Base-by-base conservation (phyloP, 805 yeast genomes). In the Starmerella bombi region DNA sequence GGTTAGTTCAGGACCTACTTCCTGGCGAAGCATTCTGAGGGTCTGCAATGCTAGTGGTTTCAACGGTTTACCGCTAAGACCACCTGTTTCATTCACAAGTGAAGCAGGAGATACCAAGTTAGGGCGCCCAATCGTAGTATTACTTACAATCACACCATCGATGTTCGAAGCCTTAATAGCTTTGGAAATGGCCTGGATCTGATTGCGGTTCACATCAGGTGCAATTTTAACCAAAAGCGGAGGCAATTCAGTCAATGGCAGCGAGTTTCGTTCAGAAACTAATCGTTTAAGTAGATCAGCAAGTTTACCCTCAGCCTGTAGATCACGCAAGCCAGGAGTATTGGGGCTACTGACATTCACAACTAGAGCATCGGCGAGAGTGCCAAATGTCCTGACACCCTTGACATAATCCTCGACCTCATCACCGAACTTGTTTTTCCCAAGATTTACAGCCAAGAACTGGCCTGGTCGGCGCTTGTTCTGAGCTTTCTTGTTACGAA, bases 261-360 rank as follows among this genome's bases (percentile, higher is more conserved):
- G 60, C 2, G 45, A 42, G 52, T 81, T 69, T 57, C 96, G 73
- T 57, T 80, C 85, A 1, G 62, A 59, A 10, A 85, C 75, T 25
- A 88, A 85, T 10, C 75, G 63, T 8, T 71, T 62, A 51, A 88
- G 67, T 52, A 88, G 64, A 27, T 67, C 67, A 6, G 83, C 73
- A 44, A 88, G 69, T 57, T 80, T 81, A 41, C 67, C 67, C 51
- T 82, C 93, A 42, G 65, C 72, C 64, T 88, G 97, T 50, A 88
- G 69, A 51, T 76, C 82, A 55, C 97, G 73, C 50, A 88, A 69
- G 2, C 96, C 96, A 4, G 97, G 97, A 1, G 97, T 88, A 57
- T 88, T 88, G 39, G 97, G 97, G 36, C 93, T 80, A 1, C 95
- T 84, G 12, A 88, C 94, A 55, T 88, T 88, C 49, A 88, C 73